Conservation (phyloP, 306 rosid species). For the Lathyrus oleraceus region DNA sequence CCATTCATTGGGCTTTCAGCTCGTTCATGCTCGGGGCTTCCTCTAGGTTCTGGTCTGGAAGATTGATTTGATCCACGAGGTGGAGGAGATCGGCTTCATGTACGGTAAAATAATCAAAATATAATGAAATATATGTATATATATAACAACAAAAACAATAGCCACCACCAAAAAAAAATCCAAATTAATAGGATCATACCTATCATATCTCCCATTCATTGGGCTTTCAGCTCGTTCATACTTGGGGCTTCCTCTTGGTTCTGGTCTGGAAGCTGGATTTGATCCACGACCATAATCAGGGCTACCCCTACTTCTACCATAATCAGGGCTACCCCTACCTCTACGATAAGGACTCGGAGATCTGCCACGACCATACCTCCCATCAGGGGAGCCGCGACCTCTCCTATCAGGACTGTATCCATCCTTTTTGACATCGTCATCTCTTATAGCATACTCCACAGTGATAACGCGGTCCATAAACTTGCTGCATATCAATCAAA, state of each 20-base stretch:
- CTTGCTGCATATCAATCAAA: slow-evolving; percentile 55
- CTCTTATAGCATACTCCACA: slow-evolving; percentile 81
- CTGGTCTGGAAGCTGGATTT: slow-evolving; percentile 60
- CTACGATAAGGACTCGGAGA: slow-evolving; percentile 76
- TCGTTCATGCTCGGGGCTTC: slow-evolving; percentile 67
- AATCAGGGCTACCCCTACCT: slow-evolving; percentile 82
- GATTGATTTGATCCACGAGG: slow-evolving; percentile 60
- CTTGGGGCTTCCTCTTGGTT: slow-evolving; percentile 67
- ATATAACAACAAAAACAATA: not conserved
- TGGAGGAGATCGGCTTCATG: slow-evolving; percentile 73
- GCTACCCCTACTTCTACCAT: slow-evolving; percentile 79
- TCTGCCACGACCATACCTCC: slow-evolving; percentile 67
- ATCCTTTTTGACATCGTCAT: slow-evolving; percentile 71
- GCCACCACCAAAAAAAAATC: not conserved
- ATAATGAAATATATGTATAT: not conserved
- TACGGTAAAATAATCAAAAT: slow-evolving; percentile 21
- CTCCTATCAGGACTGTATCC: slow-evolving; percentile 79
- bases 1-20: slow-evolving; percentile 62
- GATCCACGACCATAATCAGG: slow-evolving; percentile 51
- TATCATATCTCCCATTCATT: slow-evolving; percentile 59
- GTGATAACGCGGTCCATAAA: slow-evolving; percentile 82
- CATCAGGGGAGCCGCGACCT: slow-evolving; percentile 74
- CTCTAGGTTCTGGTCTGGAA: slow-evolving; percentile 66
- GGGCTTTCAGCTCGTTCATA: slow-evolving; percentile 69
- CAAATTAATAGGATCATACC: slow-evolving; percentile 41